These are phyloP conservation scores for Euryodendron excelsum DNA, from an alignment of 148 eudicot genomes.

Conservation along the genomic window DNA sequence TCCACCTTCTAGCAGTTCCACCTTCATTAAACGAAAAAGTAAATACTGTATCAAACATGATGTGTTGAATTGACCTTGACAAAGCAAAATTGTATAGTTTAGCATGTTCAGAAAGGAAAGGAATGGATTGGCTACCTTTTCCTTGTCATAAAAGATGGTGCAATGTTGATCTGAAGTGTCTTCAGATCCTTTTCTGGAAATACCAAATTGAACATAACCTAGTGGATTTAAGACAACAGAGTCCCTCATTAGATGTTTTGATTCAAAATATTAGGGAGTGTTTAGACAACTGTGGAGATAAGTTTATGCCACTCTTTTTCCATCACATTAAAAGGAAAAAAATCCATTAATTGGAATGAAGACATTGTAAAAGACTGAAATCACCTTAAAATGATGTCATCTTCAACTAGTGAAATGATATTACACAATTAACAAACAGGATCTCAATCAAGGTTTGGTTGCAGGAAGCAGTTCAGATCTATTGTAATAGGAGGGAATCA, in stretches of 20 bases:
- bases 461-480: no score
- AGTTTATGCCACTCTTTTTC: neutral
- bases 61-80: neutral
- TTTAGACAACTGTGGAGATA: neutral
- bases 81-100: neutral
- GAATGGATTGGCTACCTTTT: conserved; percentile 53
- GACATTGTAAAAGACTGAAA: neutral
- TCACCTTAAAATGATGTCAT: neutral
- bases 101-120: conserved; percentile 2
- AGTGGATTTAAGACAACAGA: conserved; percentile 18
- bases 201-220: conserved; percentile 92
- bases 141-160: conserved; percentile 85
- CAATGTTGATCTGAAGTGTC: conserved; percentile 85
- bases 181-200: conserved; percentile 89
- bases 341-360: neutral
- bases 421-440: neutral
- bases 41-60: neutral
- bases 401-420: neutral
- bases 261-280: neutral
- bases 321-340: neutral
- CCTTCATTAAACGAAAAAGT: conserved; percentile 38
- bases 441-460: no score
- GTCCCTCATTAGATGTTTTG: neutral
- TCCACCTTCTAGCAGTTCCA: conserved; percentile 94
- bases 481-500: no score